Percentiles rank a stretch among this genome's conserved stretches.
These are phyloP conservation scores for Chalciporus piperatus DNA, from an alignment of 768 basidiomycete genomes.

Conservation along the genomic window DNA sequence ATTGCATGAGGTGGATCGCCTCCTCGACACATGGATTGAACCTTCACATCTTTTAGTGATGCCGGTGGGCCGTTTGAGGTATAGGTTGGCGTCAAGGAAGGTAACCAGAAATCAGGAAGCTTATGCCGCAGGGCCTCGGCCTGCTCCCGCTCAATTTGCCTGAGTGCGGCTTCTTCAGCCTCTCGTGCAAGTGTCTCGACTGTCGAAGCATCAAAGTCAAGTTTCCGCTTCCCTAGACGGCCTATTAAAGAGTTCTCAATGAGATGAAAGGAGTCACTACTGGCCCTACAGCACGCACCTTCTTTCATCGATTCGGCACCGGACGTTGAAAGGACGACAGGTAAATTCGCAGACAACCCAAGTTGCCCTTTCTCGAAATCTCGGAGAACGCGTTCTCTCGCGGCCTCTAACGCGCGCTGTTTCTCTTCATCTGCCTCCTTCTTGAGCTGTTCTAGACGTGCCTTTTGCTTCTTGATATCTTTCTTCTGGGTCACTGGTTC, in stretches of 20 bases:
- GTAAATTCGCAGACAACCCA: constrained; percentile 50
- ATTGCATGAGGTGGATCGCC: constrained; percentile 76
- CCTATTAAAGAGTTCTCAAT: constrained; percentile 32
- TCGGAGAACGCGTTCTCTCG: constrained; percentile 81
- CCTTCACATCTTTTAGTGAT: constrained; percentile 75
- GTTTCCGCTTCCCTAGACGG: constrained; percentile 77
- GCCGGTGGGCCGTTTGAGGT: constrained; percentile 57
- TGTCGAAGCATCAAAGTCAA: constrained; percentile 71
- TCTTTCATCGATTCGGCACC: constrained; percentile 36
- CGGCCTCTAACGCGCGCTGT: constrained; percentile 61
- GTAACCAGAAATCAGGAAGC: constrained; percentile 97
- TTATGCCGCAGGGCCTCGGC: constrained; percentile 83
- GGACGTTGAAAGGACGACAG: constrained; percentile 36
- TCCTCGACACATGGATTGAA: constrained; percentile 87
- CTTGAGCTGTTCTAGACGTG: constrained; percentile 67
- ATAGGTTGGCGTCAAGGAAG: constrained; percentile 85
- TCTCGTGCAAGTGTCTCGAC: constrained; percentile 71
- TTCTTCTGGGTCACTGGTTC: constrained; percentile 82
- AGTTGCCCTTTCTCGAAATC: constrained; percentile 91
- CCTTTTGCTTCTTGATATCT: constrained; percentile 90
- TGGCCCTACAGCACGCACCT: constrained; percentile 25
- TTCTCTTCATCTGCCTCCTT: constrained; percentile 81
- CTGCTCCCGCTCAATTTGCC: constrained; percentile 80
- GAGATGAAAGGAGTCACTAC: neutral
- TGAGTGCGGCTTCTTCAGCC: constrained; percentile 86